Conservation (phyloP, 2,329 filamentous ascomycete genomes). For the Paraconiothyrium sp. region DNA sequence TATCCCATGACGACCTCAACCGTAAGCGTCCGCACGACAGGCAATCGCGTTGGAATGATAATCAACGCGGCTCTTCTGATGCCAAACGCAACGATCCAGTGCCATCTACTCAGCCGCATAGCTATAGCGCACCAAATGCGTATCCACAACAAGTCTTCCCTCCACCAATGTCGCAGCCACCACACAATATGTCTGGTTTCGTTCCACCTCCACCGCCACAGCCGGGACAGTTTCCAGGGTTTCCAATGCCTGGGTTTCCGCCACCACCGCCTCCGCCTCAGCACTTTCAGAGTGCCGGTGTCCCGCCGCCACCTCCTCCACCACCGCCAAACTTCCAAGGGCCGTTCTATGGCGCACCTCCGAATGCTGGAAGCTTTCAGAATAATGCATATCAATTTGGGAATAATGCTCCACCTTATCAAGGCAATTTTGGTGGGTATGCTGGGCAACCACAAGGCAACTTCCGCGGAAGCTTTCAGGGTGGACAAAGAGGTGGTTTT, state of each 20-base stretch:
- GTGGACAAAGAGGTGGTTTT: constrained; percentile 24
- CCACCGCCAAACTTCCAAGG: constrained; percentile 37
- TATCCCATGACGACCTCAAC: constrained; percentile 19
- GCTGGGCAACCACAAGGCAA: constrained; percentile 19
- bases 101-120: constrained; percentile 15
- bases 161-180: constrained; percentile 13
- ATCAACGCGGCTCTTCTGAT: constrained; percentile 22
- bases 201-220: constrained; percentile 29
- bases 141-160: constrained; percentile 10
- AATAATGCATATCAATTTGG: constrained; percentile 14
- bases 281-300: constrained; percentile 18
- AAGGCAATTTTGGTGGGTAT: constrained; percentile 18
- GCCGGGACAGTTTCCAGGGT: constrained; percentile 33
- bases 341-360: constrained; percentile 32
- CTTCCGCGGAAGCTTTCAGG: constrained; percentile 16
- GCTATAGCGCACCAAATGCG: constrained; percentile 15
- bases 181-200: constrained; percentile 20
- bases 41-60: constrained; percentile 21
- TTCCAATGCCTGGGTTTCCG: constrained; percentile 27
- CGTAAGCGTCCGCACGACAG: constrained; percentile 9
- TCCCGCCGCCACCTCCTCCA: constrained; percentile 32
- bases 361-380: constrained; percentile 27
- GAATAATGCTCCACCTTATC: neutral
- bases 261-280: constrained; percentile 33
- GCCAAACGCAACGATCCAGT: constrained; percentile 16